Evolutionary conservation across 176 grass and related monocot genomes (phyloP), one percentile per base, ranked within the genome.

Genomic region (Luzula sylvatica): DNA sequence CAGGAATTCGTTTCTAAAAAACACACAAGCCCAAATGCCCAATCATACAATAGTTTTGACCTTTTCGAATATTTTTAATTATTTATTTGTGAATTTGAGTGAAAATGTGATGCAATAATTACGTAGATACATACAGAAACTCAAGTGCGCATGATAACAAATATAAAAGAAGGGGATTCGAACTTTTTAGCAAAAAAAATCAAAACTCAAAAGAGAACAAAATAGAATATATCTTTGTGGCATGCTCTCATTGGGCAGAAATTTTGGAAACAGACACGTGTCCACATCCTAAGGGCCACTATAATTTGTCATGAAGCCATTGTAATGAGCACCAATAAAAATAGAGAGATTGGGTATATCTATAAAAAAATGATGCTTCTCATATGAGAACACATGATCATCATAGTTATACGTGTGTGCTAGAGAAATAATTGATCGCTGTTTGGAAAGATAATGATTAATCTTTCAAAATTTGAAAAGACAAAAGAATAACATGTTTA

Each of bases 131-230:
- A 46, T 46, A 7, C 43, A 46, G 26, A 61, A 26, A 11, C 3
- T 13, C 19, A 58, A 58, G 7, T 58, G 3, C 2, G 4, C 41
- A 26, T 28, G n/a, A 11, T 44, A 25, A 46, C 18, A 58, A 26
- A 26, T 42, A 23, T 3, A n/a, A 39, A 52, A 67, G 15, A 53
- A 16, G 5, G 52, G 47, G 65, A 67, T 42, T 67, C 49, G 26
- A 67, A 55, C 17, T 55, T 53, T 68, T 68, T 68, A 27, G 15
- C 32, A 68, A 55, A 27, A n/a, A n/a, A 8, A 9, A 30, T 20
- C 62, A 43, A 15, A 68, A 35, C 30, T 26, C 29, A 68, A 21
- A 17, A 40, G n/a, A 8, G 6, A 55, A 16, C 44, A 46, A 68
- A 68, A 5, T n/a, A 15, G 11, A 9, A 38, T 39, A 5, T 15